These are phyloP conservation scores for Solanum verrucosum DNA, from an alignment of 257 asterid genomes.

Conservation along the genomic window DNA sequence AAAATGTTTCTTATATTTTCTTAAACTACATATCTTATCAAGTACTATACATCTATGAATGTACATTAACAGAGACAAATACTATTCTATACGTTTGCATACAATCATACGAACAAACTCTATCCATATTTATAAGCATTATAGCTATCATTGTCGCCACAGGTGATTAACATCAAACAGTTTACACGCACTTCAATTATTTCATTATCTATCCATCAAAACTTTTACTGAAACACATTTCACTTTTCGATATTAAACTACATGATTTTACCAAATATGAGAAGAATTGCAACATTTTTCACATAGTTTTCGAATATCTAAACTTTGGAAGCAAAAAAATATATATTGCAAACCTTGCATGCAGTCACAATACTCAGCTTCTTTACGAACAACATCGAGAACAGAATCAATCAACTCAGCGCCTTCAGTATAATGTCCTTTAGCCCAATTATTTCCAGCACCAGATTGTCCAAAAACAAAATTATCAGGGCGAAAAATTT, in stretches of 20 bases:
- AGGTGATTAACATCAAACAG: neutral
- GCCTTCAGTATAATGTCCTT: conserved; percentile 5
- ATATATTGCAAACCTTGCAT: neutral
- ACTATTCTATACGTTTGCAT: neutral
- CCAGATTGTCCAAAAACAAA: conserved; percentile 5
- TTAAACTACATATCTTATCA: neutral
- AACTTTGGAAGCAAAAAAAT: neutral
- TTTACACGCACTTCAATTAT: neutral
- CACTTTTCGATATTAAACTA: too few species aligned
- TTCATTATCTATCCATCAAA: neutral
- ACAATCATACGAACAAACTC: neutral
- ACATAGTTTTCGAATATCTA: neutral
- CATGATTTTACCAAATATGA: neutral
- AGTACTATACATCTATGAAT: neutral
- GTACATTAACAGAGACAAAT: neutral
- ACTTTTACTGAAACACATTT: neutral
- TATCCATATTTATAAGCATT: neutral
- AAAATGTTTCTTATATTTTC: neutral
- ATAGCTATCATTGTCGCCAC: neutral
- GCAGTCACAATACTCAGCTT: conserved; percentile 4
- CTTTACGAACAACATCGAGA: conserved; percentile 6
- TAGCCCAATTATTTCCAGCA: conserved; percentile 3
- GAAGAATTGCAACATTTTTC: neutral
- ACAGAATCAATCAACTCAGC: conserved; percentile 7
- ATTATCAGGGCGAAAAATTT: neutral